Evolutionary conservation across 306 rosid species (phyloP), one percentile per base, ranked within the genome.

Genomic region (Quercus wislizeni): DNA sequence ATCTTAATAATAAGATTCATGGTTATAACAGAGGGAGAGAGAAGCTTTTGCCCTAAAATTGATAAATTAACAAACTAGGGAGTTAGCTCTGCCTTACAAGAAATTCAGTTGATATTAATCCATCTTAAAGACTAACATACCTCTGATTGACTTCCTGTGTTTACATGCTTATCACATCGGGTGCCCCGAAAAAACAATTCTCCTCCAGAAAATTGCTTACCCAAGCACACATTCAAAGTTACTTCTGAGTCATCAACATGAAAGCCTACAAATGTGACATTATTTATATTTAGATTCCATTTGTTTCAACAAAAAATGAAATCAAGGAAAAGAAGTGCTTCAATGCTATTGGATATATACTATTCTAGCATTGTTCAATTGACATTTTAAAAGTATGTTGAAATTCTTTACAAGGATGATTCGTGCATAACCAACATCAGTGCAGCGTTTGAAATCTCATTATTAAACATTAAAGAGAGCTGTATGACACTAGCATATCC

Each of bases 231-330:
- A 79, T 88, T 86, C 69, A 88, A 81, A 73, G 89, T 88, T 74
- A 88, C 89, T 74, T 88, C 91, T 8, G 91, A 88, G 69, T 88
- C 91, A 86, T 88, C 91, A 78, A 88, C 91, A 81, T 88, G 91
- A 78, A 88, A 88, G 79, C 91, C 91, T 88, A 65, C 81, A 88
- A 57, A 80, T 63, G 52, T 15, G 77, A 85, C 61, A 85, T 33
- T 62, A 63, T 27, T 71, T 72, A 49, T 62, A 74, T 61, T 83
- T 63, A 75, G 63, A 76, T 51, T 83, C 17, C 30, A 73, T 58
- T 57, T 27, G 64, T 49, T 78, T 69, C 4, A 30, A 35, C 56
- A 58, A 30, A 28, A 78, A 78, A 54, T 56, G 65, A 33, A 67
- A 68, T 35, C 72, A 68, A 41, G 43, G 17, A 61, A 56, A 68